These are phyloP conservation scores for Lentinula sp. DNA, from an alignment of 768 basidiomycete species.

Conservation along the genomic window DNA sequence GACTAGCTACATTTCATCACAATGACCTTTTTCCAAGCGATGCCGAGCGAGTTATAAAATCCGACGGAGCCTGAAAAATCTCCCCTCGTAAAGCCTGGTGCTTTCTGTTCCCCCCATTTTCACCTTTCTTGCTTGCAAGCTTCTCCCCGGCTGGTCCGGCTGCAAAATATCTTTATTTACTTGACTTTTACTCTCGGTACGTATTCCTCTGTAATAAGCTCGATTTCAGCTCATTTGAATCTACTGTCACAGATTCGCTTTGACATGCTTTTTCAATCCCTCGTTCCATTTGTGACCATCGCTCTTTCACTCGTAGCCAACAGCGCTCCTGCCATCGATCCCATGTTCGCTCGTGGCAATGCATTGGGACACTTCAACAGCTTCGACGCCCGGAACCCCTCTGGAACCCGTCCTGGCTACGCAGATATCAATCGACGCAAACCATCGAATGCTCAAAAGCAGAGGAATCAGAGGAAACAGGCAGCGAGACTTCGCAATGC, in stretches of 20 bases:
- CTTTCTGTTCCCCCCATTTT: background rate
- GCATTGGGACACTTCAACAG: background rate
- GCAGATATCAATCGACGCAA: background rate
- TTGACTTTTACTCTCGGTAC: background rate
- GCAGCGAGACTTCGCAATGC: background rate
- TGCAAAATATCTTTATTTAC: background rate
- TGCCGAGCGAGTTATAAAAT: background rate
- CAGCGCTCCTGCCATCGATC: background rate
- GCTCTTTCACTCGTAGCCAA: background rate
- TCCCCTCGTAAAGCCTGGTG: background rate
- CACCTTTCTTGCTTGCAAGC: background rate
- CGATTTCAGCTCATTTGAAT: background rate
- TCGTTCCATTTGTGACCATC: background rate
- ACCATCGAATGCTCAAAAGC: background rate
- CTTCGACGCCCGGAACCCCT: background rate
- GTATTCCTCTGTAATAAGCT: background rate
- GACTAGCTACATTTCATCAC: no score
- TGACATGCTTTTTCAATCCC: background rate
- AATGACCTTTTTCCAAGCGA: background rate
- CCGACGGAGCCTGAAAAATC: background rate
- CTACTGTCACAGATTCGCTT: no score
- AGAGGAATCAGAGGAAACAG: background rate
- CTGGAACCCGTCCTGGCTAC: background rate
- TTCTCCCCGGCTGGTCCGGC: constrained; percentile 1
- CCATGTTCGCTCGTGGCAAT: background rate